Percentiles rank a stretch among this genome's conserved stretches.
Conservation (phyloP, 1,139 yeast genomes). For the Geotrichum reessii region DNA sequence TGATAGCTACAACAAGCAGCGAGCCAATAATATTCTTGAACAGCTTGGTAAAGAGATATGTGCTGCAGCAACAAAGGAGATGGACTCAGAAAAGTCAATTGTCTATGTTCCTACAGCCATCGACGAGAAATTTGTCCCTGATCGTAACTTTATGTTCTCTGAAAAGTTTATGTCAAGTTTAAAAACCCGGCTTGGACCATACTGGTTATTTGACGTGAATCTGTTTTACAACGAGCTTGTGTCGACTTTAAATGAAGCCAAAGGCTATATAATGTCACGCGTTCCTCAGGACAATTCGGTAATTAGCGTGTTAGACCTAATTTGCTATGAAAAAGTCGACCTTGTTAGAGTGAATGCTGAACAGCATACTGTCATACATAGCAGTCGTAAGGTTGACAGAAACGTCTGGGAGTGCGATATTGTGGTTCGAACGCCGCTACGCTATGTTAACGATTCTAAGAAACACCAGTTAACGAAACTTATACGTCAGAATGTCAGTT, state of each 20-base stretch:
- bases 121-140: slow-evolving; percentile 37
- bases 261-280: slow-evolving; percentile 55
- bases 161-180: slow-evolving; percentile 49
- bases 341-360: slow-evolving; percentile 51
- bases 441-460: slow-evolving; percentile 17
- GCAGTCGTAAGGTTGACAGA: slow-evolving; percentile 57
- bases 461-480: not conserved
- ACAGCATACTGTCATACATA: slow-evolving; percentile 48
- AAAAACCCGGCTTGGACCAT: slow-evolving; percentile 40
- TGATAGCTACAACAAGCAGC: slow-evolving; percentile 43
- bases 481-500: slow-evolving; percentile 16
- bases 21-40: slow-evolving; percentile 43
- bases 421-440: slow-evolving; percentile 24
- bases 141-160: slow-evolving; percentile 50
- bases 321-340: slow-evolving; percentile 39
- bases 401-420: slow-evolving; percentile 61
- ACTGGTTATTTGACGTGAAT: slow-evolving; percentile 45
- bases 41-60: slow-evolving; percentile 43
- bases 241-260: slow-evolving; percentile 39
- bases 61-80: slow-evolving; percentile 47
- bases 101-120: slow-evolving; percentile 45
- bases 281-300: slow-evolving; percentile 54
- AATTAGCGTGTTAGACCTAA: slow-evolving; percentile 47
- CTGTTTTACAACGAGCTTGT: slow-evolving; percentile 41
- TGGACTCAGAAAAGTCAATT: slow-evolving; percentile 53